A percentile compares a stretch with the other conserved stretches of the same genome.
These are phyloP conservation scores for Zymoseptoria passerinii DNA, from an alignment of 2,329 filamentous ascomycete species.

Conservation along the genomic window DNA sequence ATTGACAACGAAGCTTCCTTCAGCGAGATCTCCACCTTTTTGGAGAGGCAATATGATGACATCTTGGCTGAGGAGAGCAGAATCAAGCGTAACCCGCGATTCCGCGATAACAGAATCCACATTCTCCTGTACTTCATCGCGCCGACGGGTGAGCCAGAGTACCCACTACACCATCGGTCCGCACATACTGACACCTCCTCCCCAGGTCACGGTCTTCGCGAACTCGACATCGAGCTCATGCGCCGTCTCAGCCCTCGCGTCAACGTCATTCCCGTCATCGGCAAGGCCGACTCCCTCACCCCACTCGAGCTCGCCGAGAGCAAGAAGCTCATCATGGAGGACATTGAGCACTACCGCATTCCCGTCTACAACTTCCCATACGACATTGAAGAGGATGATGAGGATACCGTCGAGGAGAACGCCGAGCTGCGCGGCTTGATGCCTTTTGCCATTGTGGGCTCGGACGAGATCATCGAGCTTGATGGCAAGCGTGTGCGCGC, in stretches of 20 bases:
- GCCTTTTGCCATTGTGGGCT: constrained; percentile 98
- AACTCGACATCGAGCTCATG: constrained; percentile 99
- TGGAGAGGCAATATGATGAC: constrained; percentile 98
- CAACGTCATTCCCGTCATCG: constrained; percentile 98
- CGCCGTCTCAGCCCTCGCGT: constrained; percentile 95
- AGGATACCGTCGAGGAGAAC: constrained; percentile 98
- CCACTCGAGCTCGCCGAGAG: constrained; percentile 95
- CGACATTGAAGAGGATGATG: constrained; percentile 98
- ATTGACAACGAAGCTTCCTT: constrained; percentile 97
- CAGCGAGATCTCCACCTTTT: constrained; percentile 93
- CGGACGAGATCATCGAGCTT: constrained; percentile 90
- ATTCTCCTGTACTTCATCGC: constrained; percentile 99
- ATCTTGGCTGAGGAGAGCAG: constrained; percentile 98
- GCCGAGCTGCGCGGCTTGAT: constrained; percentile 94
- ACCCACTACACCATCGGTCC: too few relatives aligned
- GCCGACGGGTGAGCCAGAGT: constrained; percentile 59
- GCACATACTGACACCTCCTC: constrained; percentile 8
- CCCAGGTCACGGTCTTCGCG: constrained; percentile 62
- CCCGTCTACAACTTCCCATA: constrained; percentile 99
- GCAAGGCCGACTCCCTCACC: constrained; percentile 94
- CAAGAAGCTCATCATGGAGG: constrained; percentile 99
- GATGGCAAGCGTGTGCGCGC: constrained; percentile 86
- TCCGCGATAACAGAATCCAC: constrained; percentile 98
- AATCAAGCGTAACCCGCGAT: constrained; percentile 99
- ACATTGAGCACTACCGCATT: constrained; percentile 99